Evolutionary conservation across 768 basidiomycete species (phyloP), one percentile per base, ranked within the genome.

Genomic region (Megacollybia marginata): DNA sequence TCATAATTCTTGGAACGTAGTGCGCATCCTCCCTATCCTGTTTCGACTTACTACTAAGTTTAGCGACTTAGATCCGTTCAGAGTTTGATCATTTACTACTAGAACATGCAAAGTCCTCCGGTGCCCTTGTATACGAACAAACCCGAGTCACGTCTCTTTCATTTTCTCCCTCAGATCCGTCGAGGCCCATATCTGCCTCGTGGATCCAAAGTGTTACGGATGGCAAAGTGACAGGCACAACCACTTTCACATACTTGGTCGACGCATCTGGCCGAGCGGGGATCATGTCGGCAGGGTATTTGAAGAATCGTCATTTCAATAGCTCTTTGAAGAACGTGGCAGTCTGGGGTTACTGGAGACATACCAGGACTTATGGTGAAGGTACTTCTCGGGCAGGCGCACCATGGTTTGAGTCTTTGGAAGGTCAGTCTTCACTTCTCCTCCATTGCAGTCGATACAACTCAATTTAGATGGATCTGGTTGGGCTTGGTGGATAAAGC

Each of bases 231-330:
- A 48, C 16, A 33, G 78, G 82, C 9, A 71, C 70, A 23, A 85
- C 82, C 13, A 69, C 70, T 1, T 90, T 88, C 50, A 75, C 79
- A 42, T 79, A 82, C 55, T 61, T 90, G 20, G 74, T 89, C 18
- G 87, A 90, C 59, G 87, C 86, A 8, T 80, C 81, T 12, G 87
- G 87, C 36, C 78, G 87, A n/a, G 69, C 76, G 1, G 87, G 87
- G 1, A 56, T 90, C 47, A 69, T 90, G 64, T 86, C 84, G 7
- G 79, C 77, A 11, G 74, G 70, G 43, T 87, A 88, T 58, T 65
- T 88, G 23, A 82, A 82, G 59, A 85, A 84, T 59, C 72, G 87
- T 40, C 78, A 73, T 53, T 82, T 78, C 60, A 88, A 86, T 49
- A 72, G 75, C 33, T 80, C 81, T 4, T 59, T 90, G 48, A 82